phyloP scores from a whole-genome alignment of 2,329 filamentous ascomycete species.

The Scytalidium sp. region DNA sequence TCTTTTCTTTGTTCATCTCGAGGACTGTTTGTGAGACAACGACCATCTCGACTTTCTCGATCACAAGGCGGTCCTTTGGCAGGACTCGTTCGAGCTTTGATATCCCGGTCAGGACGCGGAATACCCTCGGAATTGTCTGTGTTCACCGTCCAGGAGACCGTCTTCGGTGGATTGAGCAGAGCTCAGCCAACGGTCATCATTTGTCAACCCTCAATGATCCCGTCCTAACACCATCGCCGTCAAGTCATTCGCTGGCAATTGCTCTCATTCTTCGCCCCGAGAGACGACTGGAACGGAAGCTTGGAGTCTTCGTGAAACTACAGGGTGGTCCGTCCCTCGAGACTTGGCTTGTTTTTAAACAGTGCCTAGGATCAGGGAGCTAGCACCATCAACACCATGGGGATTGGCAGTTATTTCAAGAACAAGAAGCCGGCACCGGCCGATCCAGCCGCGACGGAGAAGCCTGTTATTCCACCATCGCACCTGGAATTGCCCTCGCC shows the following conservation, averaged over 20 bases:
- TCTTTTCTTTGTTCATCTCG: slow-evolving; percentile 12
- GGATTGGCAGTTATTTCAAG: slow-evolving; percentile 62
- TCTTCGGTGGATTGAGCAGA: background rate
- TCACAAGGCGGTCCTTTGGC: slow-evolving; percentile 2
- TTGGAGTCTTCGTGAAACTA: background rate
- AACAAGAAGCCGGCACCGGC: slow-evolving; percentile 39
- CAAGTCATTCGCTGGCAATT: slow-evolving; percentile 27
- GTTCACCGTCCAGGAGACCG: background rate
- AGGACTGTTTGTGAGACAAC: slow-evolving; percentile 9
- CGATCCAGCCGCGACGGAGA: slow-evolving; percentile 12
- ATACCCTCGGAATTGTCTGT: no score
- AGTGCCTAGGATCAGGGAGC: no score
- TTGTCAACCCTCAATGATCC: slow-evolving; percentile 17
- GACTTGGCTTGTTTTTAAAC: no score
- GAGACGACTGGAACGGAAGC: background rate
- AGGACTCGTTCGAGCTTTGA: background rate
- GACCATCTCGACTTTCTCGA: slow-evolving; percentile 12
- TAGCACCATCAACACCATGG: slow-evolving; percentile 44
- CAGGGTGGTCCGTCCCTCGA: no score
- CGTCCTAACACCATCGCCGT: slow-evolving; percentile 13
- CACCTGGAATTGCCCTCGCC: slow-evolving; percentile 47
- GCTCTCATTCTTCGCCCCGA: slow-evolving; percentile 12
- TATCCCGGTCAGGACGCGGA: no score
- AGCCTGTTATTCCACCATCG: slow-evolving; percentile 13
- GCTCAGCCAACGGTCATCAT: background rate